These are phyloP conservation scores for Ophiocordyceps camponoti-leonardi DNA, from an alignment of 2,329 filamentous ascomycete species.

Conservation along the genomic window DNA sequence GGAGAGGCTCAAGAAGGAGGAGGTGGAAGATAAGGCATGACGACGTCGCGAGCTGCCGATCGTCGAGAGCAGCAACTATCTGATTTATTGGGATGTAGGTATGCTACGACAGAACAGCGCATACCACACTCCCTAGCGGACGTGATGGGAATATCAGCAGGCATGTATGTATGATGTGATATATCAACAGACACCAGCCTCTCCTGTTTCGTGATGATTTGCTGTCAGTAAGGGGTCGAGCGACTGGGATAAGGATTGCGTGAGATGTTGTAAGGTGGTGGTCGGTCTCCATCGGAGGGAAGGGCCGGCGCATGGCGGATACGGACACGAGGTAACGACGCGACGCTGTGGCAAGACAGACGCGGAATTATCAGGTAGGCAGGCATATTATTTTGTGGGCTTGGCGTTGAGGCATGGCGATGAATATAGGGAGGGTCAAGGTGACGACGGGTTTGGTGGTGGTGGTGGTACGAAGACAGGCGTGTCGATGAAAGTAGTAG, in stretches of 20 bases:
- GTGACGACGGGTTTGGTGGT: no score
- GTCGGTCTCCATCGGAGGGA: not conserved
- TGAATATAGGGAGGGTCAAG: no score
- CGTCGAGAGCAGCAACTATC: not conserved
- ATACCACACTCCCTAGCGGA: not conserved
- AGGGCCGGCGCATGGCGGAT: not conserved
- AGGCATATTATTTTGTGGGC: no score
- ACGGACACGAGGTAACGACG: not conserved
- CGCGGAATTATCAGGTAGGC: not conserved
- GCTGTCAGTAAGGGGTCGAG: not conserved
- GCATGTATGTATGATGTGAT: no score
- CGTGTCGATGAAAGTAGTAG: no score
- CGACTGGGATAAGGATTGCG: not conserved
- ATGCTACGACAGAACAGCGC: not conserved
- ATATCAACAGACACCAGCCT: no score
- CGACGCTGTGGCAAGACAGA: not conserved
- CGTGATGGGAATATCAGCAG: not conserved
- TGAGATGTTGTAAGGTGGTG: not conserved
- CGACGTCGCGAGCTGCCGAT: not conserved
- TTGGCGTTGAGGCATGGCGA: no score
- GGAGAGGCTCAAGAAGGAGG: conserved; percentile 33
- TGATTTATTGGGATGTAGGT: not conserved
- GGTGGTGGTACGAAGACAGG: no score
- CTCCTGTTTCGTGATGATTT: not conserved
- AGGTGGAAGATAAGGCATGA: conserved; percentile 15